Percentiles rank a stretch among this genome's conserved stretches.
phyloP scores from a whole-genome alignment of 108 stramenopile genomes.

The Poteriospumella lacustris region DNA sequence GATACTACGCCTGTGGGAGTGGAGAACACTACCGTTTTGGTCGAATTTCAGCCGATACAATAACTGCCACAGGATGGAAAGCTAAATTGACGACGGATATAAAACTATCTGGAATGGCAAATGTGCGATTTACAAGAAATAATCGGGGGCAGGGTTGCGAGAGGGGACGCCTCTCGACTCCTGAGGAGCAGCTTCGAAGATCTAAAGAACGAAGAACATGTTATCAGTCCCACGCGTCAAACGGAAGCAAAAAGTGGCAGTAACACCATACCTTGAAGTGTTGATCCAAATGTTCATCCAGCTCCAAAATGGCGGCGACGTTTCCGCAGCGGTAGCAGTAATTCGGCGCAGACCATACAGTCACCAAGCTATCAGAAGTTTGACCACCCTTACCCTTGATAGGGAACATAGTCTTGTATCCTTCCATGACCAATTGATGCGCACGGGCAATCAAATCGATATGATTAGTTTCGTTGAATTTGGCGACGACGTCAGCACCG shows the following conservation, averaged over 20 bases:
- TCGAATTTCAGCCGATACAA: no score
- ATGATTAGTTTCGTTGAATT: slow-evolving; percentile 88
- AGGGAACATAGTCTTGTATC: slow-evolving; percentile 82
- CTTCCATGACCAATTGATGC: slow-evolving; percentile 84
- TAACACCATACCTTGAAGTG: slow-evolving; percentile 75
- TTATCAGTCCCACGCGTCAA: no score
- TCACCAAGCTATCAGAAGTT: slow-evolving; percentile 75
- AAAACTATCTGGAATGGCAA: no score
- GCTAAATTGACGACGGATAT: no score
- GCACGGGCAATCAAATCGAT: slow-evolving; percentile 88
- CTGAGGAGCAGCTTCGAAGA: slow-evolving; percentile 94
- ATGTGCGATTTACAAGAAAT: slow-evolving; percentile 71
- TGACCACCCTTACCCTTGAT: slow-evolving; percentile 10
- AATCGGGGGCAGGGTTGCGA: slow-evolving; percentile 90
- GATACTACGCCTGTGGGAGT: no score
- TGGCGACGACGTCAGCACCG: slow-evolving; percentile 89
- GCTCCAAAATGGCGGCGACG: slow-evolving; percentile 89
- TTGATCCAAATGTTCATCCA: slow-evolving; percentile 87
- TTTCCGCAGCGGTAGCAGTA: slow-evolving; percentile 98
- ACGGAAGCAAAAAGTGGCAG: no score
- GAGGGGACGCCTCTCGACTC: slow-evolving; percentile 86
- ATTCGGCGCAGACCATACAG: slow-evolving; percentile 98
- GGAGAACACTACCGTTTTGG: no score
- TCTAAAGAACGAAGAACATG: slow-evolving; percentile 28
- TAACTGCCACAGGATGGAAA: no score